Evolutionary conservation across 2,329 filamentous ascomycete genomes (phyloP).

Genomic region (Acrodontium crateriforme): DNA sequence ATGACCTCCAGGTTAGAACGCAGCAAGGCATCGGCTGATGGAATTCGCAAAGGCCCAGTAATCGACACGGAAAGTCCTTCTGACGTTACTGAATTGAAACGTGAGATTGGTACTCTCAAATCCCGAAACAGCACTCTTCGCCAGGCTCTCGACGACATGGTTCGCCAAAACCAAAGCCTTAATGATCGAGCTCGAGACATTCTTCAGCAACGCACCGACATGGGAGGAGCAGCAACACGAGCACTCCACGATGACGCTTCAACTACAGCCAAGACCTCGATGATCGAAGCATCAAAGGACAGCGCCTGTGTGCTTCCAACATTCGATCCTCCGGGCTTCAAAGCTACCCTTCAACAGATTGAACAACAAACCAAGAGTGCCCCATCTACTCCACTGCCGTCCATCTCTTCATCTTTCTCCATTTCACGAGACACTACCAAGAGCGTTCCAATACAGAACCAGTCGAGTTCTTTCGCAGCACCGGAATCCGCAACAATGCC

Average conservation of each 20-base stretch:
- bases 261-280: too few relatives aligned
- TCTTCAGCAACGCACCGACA: slow-evolving; percentile 3
- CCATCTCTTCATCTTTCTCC: too few relatives aligned
- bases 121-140: slow-evolving; percentile 6
- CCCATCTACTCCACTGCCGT: too few relatives aligned
- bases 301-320: too few relatives aligned
- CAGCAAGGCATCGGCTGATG: not conserved
- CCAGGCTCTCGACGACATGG: slow-evolving; percentile 5
- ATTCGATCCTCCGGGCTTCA: too few relatives aligned
- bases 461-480: too few relatives aligned
- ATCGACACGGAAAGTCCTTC: not conserved
- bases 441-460: too few relatives aligned
- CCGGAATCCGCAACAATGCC: too few relatives aligned
- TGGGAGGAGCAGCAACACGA: slow-evolving; percentile 3
- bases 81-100: slow-evolving; percentile 2
- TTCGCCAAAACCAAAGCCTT: slow-evolving; percentile 5
- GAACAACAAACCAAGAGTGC: too few relatives aligned
- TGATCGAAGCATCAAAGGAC: too few relatives aligned
- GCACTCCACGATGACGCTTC: slow-evolving; percentile 6
- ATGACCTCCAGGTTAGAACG: not conserved
- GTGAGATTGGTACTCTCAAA: slow-evolving; percentile 6
- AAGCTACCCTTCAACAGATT: too few relatives aligned
- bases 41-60: slow-evolving; percentile 1
- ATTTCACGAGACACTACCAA: too few relatives aligned
- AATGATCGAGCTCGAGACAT: slow-evolving; percentile 5